Evolutionary conservation across 192 early-diverging fungal genomes (phyloP).

Genomic region (Linnemannia exigua): DNA sequence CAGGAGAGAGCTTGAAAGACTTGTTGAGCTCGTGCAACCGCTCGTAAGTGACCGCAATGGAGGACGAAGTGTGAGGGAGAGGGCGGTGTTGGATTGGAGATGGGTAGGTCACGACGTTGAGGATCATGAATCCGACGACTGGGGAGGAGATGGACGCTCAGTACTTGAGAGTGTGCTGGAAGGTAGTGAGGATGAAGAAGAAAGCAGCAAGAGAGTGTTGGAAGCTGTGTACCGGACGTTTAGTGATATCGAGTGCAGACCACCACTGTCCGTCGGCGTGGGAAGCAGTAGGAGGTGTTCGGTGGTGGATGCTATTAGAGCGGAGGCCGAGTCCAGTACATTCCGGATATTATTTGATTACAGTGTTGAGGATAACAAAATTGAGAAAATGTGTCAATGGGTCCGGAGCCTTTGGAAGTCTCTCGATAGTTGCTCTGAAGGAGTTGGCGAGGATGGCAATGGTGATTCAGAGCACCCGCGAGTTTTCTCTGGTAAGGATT

Average conservation of each 20-base stretch:
- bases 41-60: neutral
- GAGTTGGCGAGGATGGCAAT: neutral
- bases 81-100: neutral
- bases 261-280: neutral
- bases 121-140: neutral
- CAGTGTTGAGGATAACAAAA: neutral
- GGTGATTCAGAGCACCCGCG: neutral
- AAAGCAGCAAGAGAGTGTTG: neutral
- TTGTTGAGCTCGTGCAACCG: neutral
- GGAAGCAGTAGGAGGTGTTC: neutral
- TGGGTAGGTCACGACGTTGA: neutral
- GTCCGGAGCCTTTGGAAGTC: neutral
- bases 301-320: neutral
- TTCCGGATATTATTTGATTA: constrained; percentile 1
- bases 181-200: neutral
- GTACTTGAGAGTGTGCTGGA: neutral
- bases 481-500: neutral
- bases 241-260: neutral
- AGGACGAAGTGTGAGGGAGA: neutral
- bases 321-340: neutral
- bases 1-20: neutral
- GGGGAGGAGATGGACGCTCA: neutral
- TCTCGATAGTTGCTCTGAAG: neutral
- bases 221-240: neutral
- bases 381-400: neutral